These are phyloP conservation scores for Diaporthe ilicicola DNA, from an alignment of 2,329 filamentous ascomycete species.

Conservation along the genomic window DNA sequence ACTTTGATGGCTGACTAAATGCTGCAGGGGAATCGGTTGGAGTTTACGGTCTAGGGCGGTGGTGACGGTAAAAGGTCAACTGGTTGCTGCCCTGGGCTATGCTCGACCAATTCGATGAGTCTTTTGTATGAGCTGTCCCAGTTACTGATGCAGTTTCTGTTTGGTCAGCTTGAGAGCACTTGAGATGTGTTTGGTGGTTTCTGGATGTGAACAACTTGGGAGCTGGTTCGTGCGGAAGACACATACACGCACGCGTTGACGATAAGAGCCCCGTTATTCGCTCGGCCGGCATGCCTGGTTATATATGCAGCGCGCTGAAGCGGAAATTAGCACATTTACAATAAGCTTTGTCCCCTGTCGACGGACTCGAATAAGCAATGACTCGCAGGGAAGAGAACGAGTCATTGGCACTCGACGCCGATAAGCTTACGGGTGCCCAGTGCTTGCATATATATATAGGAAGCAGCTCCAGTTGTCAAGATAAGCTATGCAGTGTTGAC, in stretches of 20 bases:
- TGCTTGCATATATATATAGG: background rate
- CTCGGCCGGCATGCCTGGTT: background rate
- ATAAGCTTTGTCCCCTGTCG: background rate
- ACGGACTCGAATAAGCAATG: background rate
- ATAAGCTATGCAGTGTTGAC: rapidly evolving
- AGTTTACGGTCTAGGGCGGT: conserved; percentile 49
- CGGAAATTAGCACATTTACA: background rate
- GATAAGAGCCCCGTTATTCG: background rate
- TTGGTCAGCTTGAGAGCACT: too few species aligned
- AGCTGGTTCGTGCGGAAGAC: background rate
- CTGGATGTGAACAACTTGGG: too few species aligned
- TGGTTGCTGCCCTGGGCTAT: background rate
- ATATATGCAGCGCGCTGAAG: too few species aligned
- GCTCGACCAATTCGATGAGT: background rate
- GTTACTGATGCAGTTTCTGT: too few species aligned
- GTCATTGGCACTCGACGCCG: background rate
- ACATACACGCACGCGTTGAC: too few species aligned
- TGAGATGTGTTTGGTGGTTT: too few species aligned
- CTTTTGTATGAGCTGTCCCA: too few species aligned
- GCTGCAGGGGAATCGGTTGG: conserved; percentile 61
- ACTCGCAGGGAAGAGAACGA: background rate
- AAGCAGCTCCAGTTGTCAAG: background rate
- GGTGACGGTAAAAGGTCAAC: too few species aligned
- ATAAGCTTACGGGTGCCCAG: background rate
- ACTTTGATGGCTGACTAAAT: too few species aligned